Evolutionary conservation across 164 flowering plant genomes (phyloP).

Genomic region (Taxillus chinensis): DNA sequence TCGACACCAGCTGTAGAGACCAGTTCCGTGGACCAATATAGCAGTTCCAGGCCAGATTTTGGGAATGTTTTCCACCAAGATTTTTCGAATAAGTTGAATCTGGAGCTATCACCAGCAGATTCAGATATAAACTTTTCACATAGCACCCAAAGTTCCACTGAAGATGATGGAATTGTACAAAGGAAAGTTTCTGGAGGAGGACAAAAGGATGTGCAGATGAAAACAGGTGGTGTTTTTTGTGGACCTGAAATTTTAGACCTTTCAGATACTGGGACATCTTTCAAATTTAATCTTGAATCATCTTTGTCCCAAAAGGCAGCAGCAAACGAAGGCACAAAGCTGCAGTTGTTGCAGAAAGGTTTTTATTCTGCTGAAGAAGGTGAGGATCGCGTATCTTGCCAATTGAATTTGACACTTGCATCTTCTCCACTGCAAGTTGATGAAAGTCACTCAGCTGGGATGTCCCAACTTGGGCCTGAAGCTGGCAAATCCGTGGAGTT

Average conservation of each 20-base stretch:
- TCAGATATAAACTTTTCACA: conserved; percentile 62
- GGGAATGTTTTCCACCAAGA: conserved; percentile 49
- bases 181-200: conserved; percentile 34
- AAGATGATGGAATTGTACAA: conserved; percentile 47
- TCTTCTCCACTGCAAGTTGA: conserved; percentile 51
- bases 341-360: conserved; percentile 22
- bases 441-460: conserved; percentile 13
- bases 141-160: conserved; percentile 75
- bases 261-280: conserved; percentile 66
- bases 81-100: conserved; percentile 54
- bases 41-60: conserved; percentile 38
- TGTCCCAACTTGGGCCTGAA: conserved; percentile 23
- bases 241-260: conserved; percentile 53
- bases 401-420: conserved; percentile 67
- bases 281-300: conserved; percentile 32
- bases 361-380: conserved; percentile 36
- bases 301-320: conserved; percentile 22
- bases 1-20: conserved; percentile 33
- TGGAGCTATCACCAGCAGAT: conserved; percentile 77
- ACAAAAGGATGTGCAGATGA: conserved; percentile 24
- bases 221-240: conserved; percentile 25
- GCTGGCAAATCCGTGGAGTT: conserved; percentile 22
- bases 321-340: conserved; percentile 19
- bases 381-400: conserved; percentile 62
- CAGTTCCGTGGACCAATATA: conserved; percentile 39